Evolutionary conservation across 768 basidiomycete species (phyloP), one percentile per base, ranked within the genome.

Genomic region (Suillus spraguei): DNA sequence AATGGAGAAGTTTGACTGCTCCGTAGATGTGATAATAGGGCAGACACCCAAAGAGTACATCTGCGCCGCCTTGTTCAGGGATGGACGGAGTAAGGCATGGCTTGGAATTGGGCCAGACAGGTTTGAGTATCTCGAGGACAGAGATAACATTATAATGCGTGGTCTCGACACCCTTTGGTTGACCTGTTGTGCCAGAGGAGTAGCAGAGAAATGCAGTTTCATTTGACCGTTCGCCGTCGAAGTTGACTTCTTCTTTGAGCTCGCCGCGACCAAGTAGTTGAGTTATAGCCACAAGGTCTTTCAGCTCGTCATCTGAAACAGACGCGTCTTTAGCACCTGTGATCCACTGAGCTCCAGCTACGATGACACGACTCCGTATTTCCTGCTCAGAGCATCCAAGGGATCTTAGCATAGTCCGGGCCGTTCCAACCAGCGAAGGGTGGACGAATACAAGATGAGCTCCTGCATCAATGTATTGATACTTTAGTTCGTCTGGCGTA

Each of bases 131-230:
- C 55, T 82, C 79, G 5, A 88, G 68, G 58, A 89, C 80, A 11
- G 86, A 79, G 0, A 83, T 85, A 54, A 94, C 72, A 67, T 94
- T 94, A 63, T 83, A 79, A 71, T 89, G 88, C 0, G 87, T 89
- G 0, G 88, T 88, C 85, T 82, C 77, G 22, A 86, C 84, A 7
- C 85, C 92, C 74, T 94, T 95, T 3, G 92, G 87, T 65, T 87
- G 86, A 2, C 92, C 90, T 0, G 90, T 92, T 1, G 92, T 94
- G 5, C 92, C 92, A 71, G 76, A 77, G 7, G 76, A 79, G 63
- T 92, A 92, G 63, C 88, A 91, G 44, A 92, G 70, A 66, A 85
- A 85, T 4, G 79, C 74, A 0, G 91, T 91, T 68, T 90, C 87
- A 60, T 87, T 70, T 2, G 86, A 79, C 22, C 77, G 70, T 0